phyloP scores from a whole-genome alignment of 176 grass and related monocot species.

The Aegilops bicornis region DNA sequence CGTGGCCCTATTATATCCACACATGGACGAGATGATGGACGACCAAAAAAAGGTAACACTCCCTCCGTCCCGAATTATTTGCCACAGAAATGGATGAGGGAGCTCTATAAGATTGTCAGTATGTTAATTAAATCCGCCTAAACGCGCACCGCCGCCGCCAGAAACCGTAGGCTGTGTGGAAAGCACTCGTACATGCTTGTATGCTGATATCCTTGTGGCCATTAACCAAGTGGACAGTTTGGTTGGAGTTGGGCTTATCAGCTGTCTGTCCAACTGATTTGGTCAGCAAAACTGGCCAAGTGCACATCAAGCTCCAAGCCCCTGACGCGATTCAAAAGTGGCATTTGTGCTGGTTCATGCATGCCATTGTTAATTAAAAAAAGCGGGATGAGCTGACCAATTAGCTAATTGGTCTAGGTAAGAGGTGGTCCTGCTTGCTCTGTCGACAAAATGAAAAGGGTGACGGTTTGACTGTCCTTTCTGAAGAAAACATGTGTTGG shows the following conservation, averaged over 20 bases:
- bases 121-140: neutral
- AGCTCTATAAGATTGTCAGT: neutral
- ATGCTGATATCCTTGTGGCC: slow-evolving; percentile 20
- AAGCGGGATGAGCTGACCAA: no score
- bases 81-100: no score
- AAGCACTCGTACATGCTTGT: slow-evolving; percentile 1
- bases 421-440: neutral
- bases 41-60: neutral
- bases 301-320: neutral
- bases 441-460: slow-evolving; percentile 14
- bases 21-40: neutral
- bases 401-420: no score
- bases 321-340: neutral
- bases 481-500: no score
- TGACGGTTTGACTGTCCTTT: no score
- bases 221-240: slow-evolving; percentile 31
- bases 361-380: neutral
- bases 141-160: no score
- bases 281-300: slow-evolving; percentile 12
- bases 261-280: neutral
- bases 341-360: neutral
- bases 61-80: no score
- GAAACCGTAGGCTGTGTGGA: neutral
- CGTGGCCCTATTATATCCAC: no score
- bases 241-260: neutral